A percentile compares a stretch with the other conserved stretches of the same genome.
phyloP scores from a whole-genome alignment of 2,329 filamentous ascomycete species.

The Aspergillus ustus region DNA sequence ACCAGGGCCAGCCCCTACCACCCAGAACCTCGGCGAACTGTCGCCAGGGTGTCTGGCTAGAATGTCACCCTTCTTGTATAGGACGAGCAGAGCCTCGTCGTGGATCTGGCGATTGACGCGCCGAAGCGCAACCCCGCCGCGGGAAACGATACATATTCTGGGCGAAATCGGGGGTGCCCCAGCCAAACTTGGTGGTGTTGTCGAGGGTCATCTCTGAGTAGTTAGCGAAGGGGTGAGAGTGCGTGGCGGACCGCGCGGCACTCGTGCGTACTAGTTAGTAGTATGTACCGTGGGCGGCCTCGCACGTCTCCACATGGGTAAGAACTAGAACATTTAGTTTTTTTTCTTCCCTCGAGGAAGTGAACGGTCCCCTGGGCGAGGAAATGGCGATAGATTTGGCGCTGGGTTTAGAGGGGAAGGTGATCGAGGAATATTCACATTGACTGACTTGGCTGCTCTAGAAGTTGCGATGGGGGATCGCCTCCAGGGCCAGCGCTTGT shows the following conservation, averaged over 20 bases:
- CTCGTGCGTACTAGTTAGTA: too few species aligned
- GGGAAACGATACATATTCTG: background rate
- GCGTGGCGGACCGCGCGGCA: background rate
- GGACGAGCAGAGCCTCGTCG: background rate
- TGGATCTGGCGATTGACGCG: background rate
- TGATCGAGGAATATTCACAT: too few species aligned
- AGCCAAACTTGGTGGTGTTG: background rate
- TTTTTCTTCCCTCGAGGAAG: background rate
- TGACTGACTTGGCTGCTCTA: too few species aligned
- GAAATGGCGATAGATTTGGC: background rate
- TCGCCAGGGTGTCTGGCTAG: background rate
- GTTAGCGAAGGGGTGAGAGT: background rate
- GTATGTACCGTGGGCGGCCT: background rate
- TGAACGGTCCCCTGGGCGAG: background rate
- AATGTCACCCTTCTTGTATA: background rate
- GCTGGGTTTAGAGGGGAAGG: background rate
- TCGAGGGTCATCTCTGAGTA: background rate
- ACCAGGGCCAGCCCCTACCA: background rate
- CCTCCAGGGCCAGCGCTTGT: too few species aligned
- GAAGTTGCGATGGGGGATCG: too few species aligned
- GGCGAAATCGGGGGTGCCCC: background rate
- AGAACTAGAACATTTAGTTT: background rate
- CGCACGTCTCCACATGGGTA: background rate
- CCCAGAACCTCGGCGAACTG: background rate
- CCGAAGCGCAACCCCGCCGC: background rate